Conservation (phyloP, 306 rosid species). For the Fragaria iinumae region DNA sequence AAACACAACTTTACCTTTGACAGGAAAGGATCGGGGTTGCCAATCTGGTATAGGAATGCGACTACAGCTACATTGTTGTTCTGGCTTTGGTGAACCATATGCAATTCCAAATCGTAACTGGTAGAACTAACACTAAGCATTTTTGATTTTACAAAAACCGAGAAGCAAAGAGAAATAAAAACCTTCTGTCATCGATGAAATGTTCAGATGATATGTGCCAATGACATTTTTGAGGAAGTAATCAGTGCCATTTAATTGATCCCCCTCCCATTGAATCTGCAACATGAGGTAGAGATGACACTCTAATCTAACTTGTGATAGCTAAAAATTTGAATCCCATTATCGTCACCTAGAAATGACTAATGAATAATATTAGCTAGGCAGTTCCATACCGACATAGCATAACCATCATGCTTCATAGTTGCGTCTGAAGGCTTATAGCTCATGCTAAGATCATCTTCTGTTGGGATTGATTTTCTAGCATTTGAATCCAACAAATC, state of each 20-base stretch:
- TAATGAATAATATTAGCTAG: background rate
- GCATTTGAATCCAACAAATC: constrained; percentile 10
- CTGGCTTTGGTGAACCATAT: constrained; percentile 55
- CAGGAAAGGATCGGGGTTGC: constrained; percentile 49
- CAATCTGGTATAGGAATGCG: constrained; percentile 51
- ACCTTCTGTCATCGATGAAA: constrained; percentile 35
- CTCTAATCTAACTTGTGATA: background rate
- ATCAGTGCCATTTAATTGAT: constrained; percentile 18
- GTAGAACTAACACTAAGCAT: background rate
- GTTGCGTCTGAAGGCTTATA: constrained; percentile 30
- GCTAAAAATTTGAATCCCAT: background rate
- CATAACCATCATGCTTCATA: constrained; percentile 26
- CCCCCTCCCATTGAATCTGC: constrained; percentile 25
- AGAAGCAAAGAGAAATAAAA: background rate
- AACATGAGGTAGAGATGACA: background rate
- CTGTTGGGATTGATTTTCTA: background rate
- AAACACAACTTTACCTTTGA: constrained; percentile 38
- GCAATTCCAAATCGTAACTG: constrained; percentile 74
- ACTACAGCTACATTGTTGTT: constrained; percentile 41
- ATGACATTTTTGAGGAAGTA: constrained; percentile 32
- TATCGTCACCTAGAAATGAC: background rate
- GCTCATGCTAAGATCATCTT: background rate
- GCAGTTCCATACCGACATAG: constrained; percentile 20
- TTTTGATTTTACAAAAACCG: background rate
- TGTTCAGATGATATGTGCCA: constrained; percentile 50